These are phyloP conservation scores for Diaporthe aspalathi DNA, from an alignment of 2,329 filamentous ascomycete species.

Conservation along the genomic window DNA sequence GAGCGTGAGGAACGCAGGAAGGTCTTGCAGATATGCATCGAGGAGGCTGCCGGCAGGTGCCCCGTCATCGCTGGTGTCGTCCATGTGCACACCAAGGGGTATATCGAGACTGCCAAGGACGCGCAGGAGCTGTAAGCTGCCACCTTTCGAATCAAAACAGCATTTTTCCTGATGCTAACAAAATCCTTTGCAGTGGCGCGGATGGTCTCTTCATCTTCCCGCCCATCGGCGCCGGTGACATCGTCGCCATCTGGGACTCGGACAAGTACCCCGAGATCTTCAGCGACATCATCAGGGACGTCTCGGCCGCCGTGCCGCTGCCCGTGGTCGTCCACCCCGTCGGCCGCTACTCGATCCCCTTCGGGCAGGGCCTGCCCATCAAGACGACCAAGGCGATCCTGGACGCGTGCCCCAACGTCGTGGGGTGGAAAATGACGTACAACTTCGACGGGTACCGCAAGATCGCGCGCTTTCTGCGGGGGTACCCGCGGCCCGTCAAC, in stretches of 20 bases:
- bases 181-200: neutral
- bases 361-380: neutral
- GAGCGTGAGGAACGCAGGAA: neutral
- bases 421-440: constrained; percentile 17
- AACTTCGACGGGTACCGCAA: constrained; percentile 23
- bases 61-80: constrained; percentile 8
- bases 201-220: constrained; percentile 9
- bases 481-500: neutral
- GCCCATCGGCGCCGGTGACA: neutral
- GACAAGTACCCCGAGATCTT: constrained; percentile 14
- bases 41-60: neutral
- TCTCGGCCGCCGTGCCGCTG: neutral
- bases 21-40: neutral
- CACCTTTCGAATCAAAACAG: fast-evolving
- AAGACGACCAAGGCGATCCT: constrained; percentile 17
- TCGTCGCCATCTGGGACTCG: constrained; percentile 15
- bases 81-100: neutral
- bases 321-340: neutral
- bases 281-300: constrained; percentile 16
- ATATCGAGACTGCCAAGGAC: constrained; percentile 11
- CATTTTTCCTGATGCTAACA: neutral
- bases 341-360: constrained; percentile 10
- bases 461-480: neutral
- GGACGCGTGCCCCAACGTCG: constrained; percentile 1
- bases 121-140: neutral